These are phyloP conservation scores for Yarrowia phangngaensis DNA, from an alignment of 805 yeast species.

Conservation along the genomic window DNA sequence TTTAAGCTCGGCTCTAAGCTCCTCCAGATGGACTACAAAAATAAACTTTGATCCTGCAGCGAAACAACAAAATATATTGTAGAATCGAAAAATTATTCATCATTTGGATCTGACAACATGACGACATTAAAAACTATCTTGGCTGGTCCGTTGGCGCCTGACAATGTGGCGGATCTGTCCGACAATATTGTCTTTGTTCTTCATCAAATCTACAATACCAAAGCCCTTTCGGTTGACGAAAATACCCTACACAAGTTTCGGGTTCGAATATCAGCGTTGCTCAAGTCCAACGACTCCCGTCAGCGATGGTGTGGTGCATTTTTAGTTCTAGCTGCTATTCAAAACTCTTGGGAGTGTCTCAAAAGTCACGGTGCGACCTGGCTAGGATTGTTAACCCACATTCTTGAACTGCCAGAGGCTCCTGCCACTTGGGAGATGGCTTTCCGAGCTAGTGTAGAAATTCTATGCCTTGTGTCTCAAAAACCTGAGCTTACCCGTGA, in stretches of 20 bases:
- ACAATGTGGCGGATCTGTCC: constrained; percentile 24
- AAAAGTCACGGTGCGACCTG: constrained; percentile 43
- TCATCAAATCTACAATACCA: constrained; percentile 27
- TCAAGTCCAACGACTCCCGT: constrained; percentile 40
- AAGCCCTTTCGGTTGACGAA: constrained; percentile 28
- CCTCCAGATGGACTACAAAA: too few species aligned
- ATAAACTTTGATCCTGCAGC: too few species aligned
- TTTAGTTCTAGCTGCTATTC: constrained; percentile 34
- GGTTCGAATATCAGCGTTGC: constrained; percentile 37
- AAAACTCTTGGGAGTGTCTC: constrained; percentile 35
- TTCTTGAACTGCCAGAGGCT: constrained; percentile 40
- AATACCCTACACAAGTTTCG: constrained; percentile 35
- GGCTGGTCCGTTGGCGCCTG: constrained; percentile 29
- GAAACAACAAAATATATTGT: constrained; percentile 17
- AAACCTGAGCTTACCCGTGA: constrained; percentile 84
- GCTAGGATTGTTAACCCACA: constrained; percentile 41
- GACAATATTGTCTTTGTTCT: constrained; percentile 26
- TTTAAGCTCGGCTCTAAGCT: too few species aligned
- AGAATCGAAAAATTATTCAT: neutral
- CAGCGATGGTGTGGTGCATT: constrained; percentile 42
- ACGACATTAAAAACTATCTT: constrained; percentile 26
- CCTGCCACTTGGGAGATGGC: constrained; percentile 37
- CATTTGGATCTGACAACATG: constrained; percentile 1
- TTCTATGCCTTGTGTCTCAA: constrained; percentile 47
- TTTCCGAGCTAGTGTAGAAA: constrained; percentile 33